phyloP scores from a whole-genome alignment of 73 alveolate genomes.

The Paramecium octaurelia region DNA sequence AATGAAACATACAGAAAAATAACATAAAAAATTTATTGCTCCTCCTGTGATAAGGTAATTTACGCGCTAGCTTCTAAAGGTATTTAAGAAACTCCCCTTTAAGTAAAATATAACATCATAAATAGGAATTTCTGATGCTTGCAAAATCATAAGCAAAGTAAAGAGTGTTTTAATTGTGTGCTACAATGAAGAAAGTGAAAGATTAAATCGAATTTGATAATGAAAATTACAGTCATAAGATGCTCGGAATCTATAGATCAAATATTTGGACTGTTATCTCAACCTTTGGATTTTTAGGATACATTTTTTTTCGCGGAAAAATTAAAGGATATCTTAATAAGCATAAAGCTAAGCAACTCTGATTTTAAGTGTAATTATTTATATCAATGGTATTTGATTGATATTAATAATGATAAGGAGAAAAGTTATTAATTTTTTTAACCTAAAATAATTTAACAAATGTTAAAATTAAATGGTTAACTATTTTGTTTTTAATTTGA shows the following conservation, averaged over 20 bases:
- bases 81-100: background rate
- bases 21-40: background rate
- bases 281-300: conserved; percentile 3
- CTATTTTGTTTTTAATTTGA: no score
- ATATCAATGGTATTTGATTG: no score
- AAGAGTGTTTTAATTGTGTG: conserved; percentile 5
- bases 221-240: conserved; percentile 7
- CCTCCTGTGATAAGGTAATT: conserved; percentile 5
- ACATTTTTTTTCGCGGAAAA: conserved; percentile 3
- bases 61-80: background rate
- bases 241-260: conserved; percentile 22
- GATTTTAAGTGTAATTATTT: background rate
- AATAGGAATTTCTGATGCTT: conserved; percentile 2
- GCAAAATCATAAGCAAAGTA: conserved; percentile 14
- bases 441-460: no score
- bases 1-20: conserved; percentile 49
- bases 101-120: background rate
- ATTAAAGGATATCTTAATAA: conserved; percentile 6
- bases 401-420: no score
- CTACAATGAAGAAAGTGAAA: background rate
- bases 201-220: conserved; percentile 13
- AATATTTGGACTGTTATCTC: conserved; percentile 12
- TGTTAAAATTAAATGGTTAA: no score
- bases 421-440: no score
- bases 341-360: background rate